phyloP scores from a whole-genome alignment of 306 rosid genomes.

The Boehmeria nivea region DNA sequence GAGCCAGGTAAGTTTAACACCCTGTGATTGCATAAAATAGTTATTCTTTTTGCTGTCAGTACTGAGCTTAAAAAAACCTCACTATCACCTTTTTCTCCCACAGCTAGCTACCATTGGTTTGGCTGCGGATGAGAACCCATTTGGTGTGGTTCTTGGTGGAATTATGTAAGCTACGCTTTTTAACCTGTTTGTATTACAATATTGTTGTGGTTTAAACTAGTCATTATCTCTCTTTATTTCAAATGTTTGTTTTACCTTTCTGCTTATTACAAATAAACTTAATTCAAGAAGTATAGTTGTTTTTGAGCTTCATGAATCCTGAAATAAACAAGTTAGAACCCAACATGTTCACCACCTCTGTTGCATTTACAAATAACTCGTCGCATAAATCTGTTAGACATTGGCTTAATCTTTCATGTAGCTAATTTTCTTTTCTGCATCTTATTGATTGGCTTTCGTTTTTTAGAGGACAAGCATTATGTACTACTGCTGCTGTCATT shows the following conservation, averaged over 20 bases:
- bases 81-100: conserved; percentile 29
- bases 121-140: conserved; percentile 91
- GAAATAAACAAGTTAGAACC: neutral
- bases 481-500: conserved; percentile 82
- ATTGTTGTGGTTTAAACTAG: too few relatives aligned
- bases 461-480: conserved; percentile 79
- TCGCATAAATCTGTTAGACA: neutral
- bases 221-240: too few relatives aligned
- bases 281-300: neutral
- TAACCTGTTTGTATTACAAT: conserved; percentile 3
- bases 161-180: conserved; percentile 55
- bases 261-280: neutral
- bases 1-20: conserved; percentile 67
- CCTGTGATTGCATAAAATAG: neutral
- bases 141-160: conserved; percentile 95
- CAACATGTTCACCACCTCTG: neutral
- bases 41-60: conserved; percentile 4
- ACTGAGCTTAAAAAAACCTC: conserved; percentile 11
- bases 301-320: neutral
- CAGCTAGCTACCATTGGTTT: conserved; percentile 92
- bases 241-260: neutral
- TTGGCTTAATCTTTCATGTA: conserved; percentile 11
- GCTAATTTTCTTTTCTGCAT: conserved; percentile 5
- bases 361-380: neutral
- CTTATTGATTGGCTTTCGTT: conserved; percentile 5